Evolutionary conservation across 345 rosid species (phyloP), one percentile per base, ranked within the genome.

Genomic region (Orychophragmus violaceus): DNA sequence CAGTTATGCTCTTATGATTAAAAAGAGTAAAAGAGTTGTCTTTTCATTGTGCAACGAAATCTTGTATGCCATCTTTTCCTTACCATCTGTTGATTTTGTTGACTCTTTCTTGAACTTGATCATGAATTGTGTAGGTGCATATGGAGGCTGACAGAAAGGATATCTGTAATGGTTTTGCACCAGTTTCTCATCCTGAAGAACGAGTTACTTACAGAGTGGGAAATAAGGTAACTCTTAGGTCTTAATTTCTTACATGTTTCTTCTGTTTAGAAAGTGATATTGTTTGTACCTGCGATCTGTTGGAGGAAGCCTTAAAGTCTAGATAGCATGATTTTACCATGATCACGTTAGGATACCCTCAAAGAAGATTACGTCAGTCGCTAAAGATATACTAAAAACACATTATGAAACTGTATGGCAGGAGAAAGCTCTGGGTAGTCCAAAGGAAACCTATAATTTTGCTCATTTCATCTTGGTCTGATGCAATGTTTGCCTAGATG

Each of bases 81-180:
- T 29, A 24, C 16, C 59, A 52, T 27, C 18, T 67, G 22, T 9
- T 61, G 12, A 23, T 35, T 35, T 55, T 53, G 32, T 45, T 41
- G 25, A 24, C 35, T n/a, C 45, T 25, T 35, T 60, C 42, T 36
- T 73, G 44, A 42, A 59, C 57, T 70, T 45, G 41, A 19, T 25
- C 14, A 37, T 65, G 36, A 14, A 35, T 21, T 59, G 45, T 36
- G 74, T 70, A 93, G 98, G 98, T 93, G 76, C 98, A 93, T 76
- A 90, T 90, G 94, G 96, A 88, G 72, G 87, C 85, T 59, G 91
- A 93, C 66, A 85, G 85, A 79, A 88, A 83, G 84, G 77, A 82
- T 80, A 74, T 76, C 29, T 81, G 80, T 74, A 92, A 84, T 28
- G 74, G 70, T 68, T 19, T 62, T 66, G 32, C 70, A 51, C 74